Evolutionary conservation across 2,329 filamentous ascomycete genomes (phyloP).

Genomic region (Colletotrichum ledebouriae): DNA sequence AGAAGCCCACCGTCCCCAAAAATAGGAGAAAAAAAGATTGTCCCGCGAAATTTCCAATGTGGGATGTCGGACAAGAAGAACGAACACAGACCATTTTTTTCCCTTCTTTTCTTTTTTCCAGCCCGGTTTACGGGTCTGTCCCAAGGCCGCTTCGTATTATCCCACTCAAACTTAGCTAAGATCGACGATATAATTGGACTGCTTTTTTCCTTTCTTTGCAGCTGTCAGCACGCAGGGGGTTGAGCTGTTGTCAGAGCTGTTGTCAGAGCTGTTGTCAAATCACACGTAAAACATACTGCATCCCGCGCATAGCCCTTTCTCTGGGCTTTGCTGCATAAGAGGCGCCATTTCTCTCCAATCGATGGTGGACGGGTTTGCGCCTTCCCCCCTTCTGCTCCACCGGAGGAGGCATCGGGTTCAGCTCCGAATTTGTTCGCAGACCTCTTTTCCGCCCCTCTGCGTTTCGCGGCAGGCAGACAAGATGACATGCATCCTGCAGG

Average conservation of each 20-base stretch:
- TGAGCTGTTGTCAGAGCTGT: too few relatives aligned
- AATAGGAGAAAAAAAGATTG: neutral
- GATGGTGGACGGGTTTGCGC: neutral
- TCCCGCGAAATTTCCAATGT: neutral
- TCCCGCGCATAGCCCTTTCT: neutral
- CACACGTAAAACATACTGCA: too few relatives aligned
- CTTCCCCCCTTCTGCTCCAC: neutral
- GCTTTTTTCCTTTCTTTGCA: neutral
- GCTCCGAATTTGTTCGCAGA: neutral
- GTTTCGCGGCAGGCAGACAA: neutral
- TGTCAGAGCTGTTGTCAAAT: too few relatives aligned
- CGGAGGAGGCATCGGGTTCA: neutral
- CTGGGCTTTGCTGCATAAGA: neutral
- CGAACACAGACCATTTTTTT: too few relatives aligned
- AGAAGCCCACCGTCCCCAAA: neutral
- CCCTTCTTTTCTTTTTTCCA: neutral
- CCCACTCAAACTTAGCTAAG: conserved; percentile 16
- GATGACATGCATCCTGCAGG: neutral
- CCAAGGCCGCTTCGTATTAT: conserved; percentile 12
- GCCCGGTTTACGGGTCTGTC: conserved; percentile 3
- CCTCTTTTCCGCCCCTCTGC: neutral
- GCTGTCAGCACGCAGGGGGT: too few relatives aligned
- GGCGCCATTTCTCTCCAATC: conserved; percentile 12
- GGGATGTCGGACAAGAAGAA: too few relatives aligned
- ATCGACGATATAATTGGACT: neutral